These are phyloP conservation scores for Rosa lucieae DNA, from an alignment of 306 rosid genomes.

Conservation along the genomic window DNA sequence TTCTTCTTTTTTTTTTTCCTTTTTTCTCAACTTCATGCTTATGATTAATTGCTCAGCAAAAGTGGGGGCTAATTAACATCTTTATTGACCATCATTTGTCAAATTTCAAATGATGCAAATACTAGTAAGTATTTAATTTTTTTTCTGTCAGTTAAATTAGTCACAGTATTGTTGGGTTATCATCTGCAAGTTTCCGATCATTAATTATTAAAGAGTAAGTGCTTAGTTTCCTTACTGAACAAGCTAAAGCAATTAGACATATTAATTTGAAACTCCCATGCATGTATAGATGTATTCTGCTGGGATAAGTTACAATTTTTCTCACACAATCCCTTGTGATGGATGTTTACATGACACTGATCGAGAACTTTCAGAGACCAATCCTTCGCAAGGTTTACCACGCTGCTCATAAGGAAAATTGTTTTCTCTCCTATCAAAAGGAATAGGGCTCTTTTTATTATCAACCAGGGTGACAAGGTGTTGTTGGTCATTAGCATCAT, in stretches of 20 bases:
- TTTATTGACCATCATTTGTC: background rate
- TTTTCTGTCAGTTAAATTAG: background rate
- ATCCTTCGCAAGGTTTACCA: too few relatives aligned
- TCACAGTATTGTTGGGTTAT: too few relatives aligned
- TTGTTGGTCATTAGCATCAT: background rate
- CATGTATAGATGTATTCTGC: too few relatives aligned
- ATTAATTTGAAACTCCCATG: too few relatives aligned
- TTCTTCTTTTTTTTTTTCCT: too few relatives aligned
- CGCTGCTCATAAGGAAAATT: too few relatives aligned
- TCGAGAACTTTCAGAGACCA: too few relatives aligned
- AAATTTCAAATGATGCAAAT: background rate
- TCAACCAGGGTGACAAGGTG: too few relatives aligned
- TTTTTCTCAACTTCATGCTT: background rate
- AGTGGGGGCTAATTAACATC: background rate
- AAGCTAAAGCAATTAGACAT: background rate
- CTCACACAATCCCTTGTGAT: too few relatives aligned
- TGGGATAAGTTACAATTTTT: too few relatives aligned
- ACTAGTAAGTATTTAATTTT: background rate
- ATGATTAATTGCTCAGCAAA: background rate
- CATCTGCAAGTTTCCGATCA: background rate
- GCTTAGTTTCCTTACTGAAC: background rate
- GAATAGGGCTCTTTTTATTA: background rate
- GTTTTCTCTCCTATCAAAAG: too few relatives aligned
- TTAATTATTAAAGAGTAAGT: background rate
- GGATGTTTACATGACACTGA: too few relatives aligned